Conservation (phyloP, 2,329 filamentous ascomycete genomes). For the Rhexocercosporidium sp. region DNA sequence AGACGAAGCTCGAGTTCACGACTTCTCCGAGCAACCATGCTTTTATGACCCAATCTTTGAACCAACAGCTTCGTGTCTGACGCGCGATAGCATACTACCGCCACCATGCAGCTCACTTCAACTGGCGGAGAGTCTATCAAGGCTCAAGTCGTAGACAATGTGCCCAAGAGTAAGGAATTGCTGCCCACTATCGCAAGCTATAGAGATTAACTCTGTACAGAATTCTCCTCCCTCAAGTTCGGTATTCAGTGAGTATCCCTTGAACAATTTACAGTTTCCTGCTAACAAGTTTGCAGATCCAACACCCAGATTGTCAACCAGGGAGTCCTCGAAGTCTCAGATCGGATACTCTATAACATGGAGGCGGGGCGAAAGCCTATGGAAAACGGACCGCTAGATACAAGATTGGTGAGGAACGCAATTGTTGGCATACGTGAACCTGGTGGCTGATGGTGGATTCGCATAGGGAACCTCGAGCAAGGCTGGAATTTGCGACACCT, state of each 20-base stretch:
- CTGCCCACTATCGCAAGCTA: neutral
- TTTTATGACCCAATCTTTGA: constrained; percentile 8
- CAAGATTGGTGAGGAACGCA: constrained; percentile 63
- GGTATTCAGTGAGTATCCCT: constrained; percentile 74
- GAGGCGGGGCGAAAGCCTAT: constrained; percentile 78
- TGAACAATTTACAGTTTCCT: constrained; percentile 1
- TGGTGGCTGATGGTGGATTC: constrained; percentile 21
- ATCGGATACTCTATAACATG: constrained; percentile 91
- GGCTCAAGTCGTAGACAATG: constrained; percentile 70
- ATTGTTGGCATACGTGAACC: constrained; percentile 13
- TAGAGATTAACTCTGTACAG: constrained; percentile 44
- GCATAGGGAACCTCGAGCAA: constrained; percentile 82
- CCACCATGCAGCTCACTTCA: constrained; percentile 18
- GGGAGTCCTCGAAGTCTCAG: constrained; percentile 92
- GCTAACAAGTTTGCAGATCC: constrained; percentile 59
- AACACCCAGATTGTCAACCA: constrained; percentile 96
- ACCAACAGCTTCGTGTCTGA: neutral
- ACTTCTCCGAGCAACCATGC: neutral
- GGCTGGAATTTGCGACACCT: constrained; percentile 78
- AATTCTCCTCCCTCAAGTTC: constrained; percentile 71
- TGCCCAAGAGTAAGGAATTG: constrained; percentile 26
- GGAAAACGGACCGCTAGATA: constrained; percentile 84
- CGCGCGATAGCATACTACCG: constrained; percentile 6
- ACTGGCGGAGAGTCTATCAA: constrained; percentile 23
- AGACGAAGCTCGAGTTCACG: constrained; percentile 1